phyloP scores from a whole-genome alignment of 805 yeast genomes.

The Ogataea saltuana region DNA sequence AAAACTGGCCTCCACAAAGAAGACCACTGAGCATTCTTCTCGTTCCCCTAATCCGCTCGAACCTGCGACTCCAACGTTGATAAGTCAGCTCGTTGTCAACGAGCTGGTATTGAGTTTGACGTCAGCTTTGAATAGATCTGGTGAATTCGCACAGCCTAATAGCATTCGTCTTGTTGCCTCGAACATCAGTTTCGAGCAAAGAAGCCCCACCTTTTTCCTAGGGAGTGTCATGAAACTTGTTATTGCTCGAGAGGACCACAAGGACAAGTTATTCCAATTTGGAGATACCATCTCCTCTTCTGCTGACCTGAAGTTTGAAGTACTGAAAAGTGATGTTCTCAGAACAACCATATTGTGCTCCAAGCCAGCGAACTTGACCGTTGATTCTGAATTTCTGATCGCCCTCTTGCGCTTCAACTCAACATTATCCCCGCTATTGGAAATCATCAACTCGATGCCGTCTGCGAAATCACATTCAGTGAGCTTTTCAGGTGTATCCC shows the following conservation, averaged over 20 bases:
- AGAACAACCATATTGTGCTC: conserved; percentile 45
- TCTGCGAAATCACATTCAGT: conserved; percentile 1
- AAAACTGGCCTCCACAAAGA: conserved; percentile 12
- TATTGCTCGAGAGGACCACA: conserved; percentile 23
- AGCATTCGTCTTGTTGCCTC: conserved; percentile 31
- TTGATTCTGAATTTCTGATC: conserved; percentile 17
- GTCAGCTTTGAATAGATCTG: conserved; percentile 45
- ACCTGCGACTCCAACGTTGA: conserved; percentile 27
- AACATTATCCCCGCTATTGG: conserved; percentile 20
- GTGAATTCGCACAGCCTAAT: conserved; percentile 42
- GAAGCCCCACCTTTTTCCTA: conserved; percentile 41
- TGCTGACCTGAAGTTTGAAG: conserved; percentile 57
- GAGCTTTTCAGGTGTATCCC: not conserved
- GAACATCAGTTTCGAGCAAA: conserved; percentile 44
- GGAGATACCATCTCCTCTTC: conserved; percentile 32
- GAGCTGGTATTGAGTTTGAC: conserved; percentile 44
- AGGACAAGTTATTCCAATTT: conserved; percentile 30
- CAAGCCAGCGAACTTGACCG: conserved; percentile 37
- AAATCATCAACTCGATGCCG: not conserved
- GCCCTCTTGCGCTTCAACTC: conserved; percentile 12
- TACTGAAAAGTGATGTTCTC: conserved; percentile 31
- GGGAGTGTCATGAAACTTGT: conserved; percentile 49
- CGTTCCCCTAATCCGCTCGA: conserved; percentile 14
- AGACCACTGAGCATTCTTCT: no score
- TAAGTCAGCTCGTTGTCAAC: conserved; percentile 42